These are phyloP conservation scores for Trichoderma pleuroti DNA, from an alignment of 2,329 filamentous ascomycete species.

Conservation along the genomic window DNA sequence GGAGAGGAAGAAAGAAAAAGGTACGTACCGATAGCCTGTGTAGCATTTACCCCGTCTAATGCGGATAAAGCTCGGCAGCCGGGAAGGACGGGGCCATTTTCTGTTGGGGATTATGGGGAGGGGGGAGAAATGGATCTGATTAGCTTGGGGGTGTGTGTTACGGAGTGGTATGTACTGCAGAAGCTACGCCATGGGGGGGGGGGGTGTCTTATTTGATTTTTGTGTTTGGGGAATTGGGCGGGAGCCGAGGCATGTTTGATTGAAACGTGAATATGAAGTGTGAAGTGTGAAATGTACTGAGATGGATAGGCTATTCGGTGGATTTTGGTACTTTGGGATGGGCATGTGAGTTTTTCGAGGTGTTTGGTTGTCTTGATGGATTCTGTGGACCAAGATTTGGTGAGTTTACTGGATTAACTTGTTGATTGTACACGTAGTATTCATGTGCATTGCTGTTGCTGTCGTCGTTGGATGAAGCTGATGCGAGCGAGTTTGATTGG, in stretches of 20 bases:
- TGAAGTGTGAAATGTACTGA: not conserved
- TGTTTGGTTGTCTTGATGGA: not conserved
- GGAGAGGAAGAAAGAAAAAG: not conserved
- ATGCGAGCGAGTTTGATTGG: not conserved
- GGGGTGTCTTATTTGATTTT: not conserved
- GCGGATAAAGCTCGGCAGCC: not conserved
- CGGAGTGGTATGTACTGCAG: not conserved
- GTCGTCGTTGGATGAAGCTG: not conserved
- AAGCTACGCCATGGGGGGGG: not conserved
- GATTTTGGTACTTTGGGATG: not conserved
- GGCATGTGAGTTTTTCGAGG: not conserved
- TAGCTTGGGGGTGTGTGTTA: not conserved
- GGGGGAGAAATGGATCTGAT: not conserved
- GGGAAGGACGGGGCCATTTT: not conserved
- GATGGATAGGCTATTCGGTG: not conserved
- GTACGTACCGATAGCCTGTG: not conserved
- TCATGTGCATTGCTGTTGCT: not conserved
- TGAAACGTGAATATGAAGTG: not conserved
- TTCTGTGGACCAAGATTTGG: not conserved
- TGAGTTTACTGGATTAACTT: not conserved
- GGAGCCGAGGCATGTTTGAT: not conserved
- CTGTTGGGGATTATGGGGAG: conserved; percentile 11
- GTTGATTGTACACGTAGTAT: not conserved
- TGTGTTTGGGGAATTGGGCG: not conserved
- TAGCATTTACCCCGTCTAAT: not conserved